These are phyloP conservation scores for Puccinia coronata DNA, from an alignment of 1,284 basidiomycete genomes.

Conservation along the genomic window DNA sequence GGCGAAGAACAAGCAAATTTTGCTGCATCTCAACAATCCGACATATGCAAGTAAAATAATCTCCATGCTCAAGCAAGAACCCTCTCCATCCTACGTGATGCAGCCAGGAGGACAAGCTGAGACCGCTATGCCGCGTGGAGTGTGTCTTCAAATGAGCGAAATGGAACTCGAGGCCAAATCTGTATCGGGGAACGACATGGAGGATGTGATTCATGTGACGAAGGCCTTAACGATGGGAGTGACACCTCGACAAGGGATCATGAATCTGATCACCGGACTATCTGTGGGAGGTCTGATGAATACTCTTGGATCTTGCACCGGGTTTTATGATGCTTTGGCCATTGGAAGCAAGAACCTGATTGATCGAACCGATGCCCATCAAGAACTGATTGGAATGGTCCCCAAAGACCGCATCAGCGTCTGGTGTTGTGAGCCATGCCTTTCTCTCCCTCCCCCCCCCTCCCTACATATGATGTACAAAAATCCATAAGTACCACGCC, in stretches of 20 bases:
- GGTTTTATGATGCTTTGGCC: slow-evolving; percentile 35
- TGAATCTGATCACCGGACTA: slow-evolving; percentile 32
- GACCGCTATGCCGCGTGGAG: background rate
- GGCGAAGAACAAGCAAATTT: background rate
- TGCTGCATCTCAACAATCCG: background rate
- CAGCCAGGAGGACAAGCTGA: background rate
- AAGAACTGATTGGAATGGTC: slow-evolving; percentile 32
- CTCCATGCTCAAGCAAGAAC: slow-evolving; percentile 3
- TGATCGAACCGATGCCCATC: slow-evolving; percentile 18
- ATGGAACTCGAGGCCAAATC: background rate
- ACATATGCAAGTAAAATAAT: background rate
- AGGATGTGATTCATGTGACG: slow-evolving; percentile 1
- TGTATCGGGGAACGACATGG: background rate
- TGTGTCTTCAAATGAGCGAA: background rate
- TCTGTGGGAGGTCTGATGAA: slow-evolving; percentile 10
- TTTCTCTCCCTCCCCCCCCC: too few relatives aligned
- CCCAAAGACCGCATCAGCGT: slow-evolving; percentile 35
- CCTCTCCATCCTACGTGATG: background rate
- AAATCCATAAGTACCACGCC: too few relatives aligned
- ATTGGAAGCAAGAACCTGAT: slow-evolving; percentile 8
- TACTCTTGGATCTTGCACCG: background rate
- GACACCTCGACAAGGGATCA: background rate
- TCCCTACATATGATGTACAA: too few relatives aligned
- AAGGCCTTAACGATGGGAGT: background rate
- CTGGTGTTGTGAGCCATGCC: slow-evolving; percentile 26